A percentile compares a stretch with the other conserved stretches of the same genome.
Conservation (phyloP, 441 rosid species). For the Corymbia calophylla region DNA sequence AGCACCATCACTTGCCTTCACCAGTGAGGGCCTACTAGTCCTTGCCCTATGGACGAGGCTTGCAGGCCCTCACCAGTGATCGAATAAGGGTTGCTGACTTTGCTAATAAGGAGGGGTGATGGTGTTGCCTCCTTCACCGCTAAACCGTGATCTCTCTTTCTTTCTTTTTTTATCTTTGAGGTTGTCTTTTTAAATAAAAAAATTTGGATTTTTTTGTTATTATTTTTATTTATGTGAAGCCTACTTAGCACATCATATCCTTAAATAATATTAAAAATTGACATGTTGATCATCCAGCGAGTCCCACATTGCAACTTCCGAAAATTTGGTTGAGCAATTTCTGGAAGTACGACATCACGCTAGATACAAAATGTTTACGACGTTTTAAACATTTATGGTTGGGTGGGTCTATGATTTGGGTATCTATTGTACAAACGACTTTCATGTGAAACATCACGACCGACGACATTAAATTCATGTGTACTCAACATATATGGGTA, state of each 20-base stretch:
- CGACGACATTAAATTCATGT: rapidly evolving
- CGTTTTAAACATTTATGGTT: background rate
- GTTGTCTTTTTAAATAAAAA: background rate
- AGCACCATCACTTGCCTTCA: background rate
- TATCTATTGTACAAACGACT: background rate
- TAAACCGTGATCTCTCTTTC: rapidly evolving
- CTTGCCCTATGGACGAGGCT: background rate
- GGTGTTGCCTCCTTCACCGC: background rate
- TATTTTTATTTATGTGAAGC: background rate
- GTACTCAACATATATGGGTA: background rate
- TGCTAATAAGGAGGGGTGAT: background rate
- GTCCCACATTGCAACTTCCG: background rate
- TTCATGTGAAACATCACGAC: background rate
- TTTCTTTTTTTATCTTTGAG: background rate
- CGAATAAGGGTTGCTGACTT: background rate
- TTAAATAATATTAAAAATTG: background rate
- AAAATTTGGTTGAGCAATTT: background rate
- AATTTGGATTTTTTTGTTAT: background rate
- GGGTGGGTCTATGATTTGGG: background rate
- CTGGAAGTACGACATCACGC: background rate
- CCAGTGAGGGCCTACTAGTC: background rate
- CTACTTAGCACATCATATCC: background rate
- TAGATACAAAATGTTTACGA: background rate
- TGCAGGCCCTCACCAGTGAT: background rate
- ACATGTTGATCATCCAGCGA: background rate